Conservation (phyloP, 352 stramenopile species). For the Sclerospora graminicola region DNA sequence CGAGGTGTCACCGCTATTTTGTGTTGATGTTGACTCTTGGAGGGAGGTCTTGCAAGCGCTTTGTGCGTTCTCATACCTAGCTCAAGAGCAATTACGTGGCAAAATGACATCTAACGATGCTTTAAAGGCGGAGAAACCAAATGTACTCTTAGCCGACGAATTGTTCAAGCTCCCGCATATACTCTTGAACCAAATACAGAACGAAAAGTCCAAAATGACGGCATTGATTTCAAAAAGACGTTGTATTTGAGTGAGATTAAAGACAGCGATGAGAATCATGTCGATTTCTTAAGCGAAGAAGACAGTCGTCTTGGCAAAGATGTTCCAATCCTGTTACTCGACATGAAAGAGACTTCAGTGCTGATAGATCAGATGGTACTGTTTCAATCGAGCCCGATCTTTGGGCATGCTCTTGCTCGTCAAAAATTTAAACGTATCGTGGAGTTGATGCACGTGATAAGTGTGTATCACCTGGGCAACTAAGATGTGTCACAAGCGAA, state of each 20-base stretch:
- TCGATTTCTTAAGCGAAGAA: constrained; percentile 44
- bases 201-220: constrained; percentile 41
- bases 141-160: constrained; percentile 53
- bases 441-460: constrained; percentile 45
- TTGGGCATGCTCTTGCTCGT: constrained; percentile 53
- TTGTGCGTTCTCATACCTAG: constrained; percentile 74
- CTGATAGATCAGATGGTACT: constrained; percentile 61
- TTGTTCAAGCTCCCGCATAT: constrained; percentile 51
- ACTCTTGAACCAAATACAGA: constrained; percentile 48
- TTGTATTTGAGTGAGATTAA: constrained; percentile 67
- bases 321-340: constrained; percentile 70
- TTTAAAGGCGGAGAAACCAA: constrained; percentile 5
- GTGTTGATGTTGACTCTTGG: constrained; percentile 43
- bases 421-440: constrained; percentile 55
- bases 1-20: constrained; percentile 70
- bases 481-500: constrained; percentile 6
- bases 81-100: constrained; percentile 35
- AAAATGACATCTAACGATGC: constrained; percentile 5
- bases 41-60: constrained; percentile 70
- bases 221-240: constrained; percentile 55
- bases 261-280: constrained; percentile 34
- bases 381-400: constrained; percentile 67
- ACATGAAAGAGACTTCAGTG: constrained; percentile 59
- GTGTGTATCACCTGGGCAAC: constrained; percentile 27
- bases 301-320: constrained; percentile 59